Conservation (phyloP, 1,284 basidiomycete genomes). For the Leccinum brunneo-olivaceum region DNA sequence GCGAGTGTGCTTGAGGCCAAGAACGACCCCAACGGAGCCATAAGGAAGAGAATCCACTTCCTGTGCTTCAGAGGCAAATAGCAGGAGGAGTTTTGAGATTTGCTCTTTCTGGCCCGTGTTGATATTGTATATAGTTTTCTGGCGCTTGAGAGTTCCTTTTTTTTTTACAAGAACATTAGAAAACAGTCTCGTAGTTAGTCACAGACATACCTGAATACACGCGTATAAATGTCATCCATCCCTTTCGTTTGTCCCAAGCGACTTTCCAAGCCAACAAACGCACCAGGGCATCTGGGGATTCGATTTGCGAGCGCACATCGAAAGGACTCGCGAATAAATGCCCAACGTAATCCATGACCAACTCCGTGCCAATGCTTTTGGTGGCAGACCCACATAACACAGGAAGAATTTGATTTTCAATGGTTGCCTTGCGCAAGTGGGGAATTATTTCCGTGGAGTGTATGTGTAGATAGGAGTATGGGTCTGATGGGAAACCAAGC, state of each 20-base stretch:
- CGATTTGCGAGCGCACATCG: slow-evolving; percentile 47
- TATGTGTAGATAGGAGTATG: slow-evolving; percentile 59
- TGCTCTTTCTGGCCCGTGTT: slow-evolving; percentile 68
- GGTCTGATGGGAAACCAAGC: slow-evolving; percentile 48
- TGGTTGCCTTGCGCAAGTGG: slow-evolving; percentile 62
- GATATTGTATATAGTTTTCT: slow-evolving; percentile 60
- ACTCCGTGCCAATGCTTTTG: slow-evolving; percentile 75
- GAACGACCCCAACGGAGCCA: slow-evolving; percentile 79
- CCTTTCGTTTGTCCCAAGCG: slow-evolving; percentile 74
- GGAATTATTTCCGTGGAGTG: slow-evolving; percentile 45
- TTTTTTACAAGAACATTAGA: slow-evolving; percentile 3
- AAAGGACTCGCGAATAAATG: slow-evolving; percentile 75
- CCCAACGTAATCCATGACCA: slow-evolving; percentile 77
- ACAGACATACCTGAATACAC: slow-evolving; percentile 70
- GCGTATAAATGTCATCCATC: slow-evolving; percentile 89
- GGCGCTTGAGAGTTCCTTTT: slow-evolving; percentile 61
- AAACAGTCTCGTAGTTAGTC: neutral
- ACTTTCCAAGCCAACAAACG: slow-evolving; percentile 85
- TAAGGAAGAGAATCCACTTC: slow-evolving; percentile 79
- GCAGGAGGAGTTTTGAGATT: slow-evolving; percentile 68
- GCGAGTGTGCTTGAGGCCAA: slow-evolving; percentile 77
- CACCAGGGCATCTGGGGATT: slow-evolving; percentile 43
- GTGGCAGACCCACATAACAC: slow-evolving; percentile 81
- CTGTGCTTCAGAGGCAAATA: slow-evolving; percentile 74
- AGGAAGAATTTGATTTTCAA: slow-evolving; percentile 65